Conservation (phyloP, 768 basidiomycete genomes). For the Nevesoporus exiguus region DNA sequence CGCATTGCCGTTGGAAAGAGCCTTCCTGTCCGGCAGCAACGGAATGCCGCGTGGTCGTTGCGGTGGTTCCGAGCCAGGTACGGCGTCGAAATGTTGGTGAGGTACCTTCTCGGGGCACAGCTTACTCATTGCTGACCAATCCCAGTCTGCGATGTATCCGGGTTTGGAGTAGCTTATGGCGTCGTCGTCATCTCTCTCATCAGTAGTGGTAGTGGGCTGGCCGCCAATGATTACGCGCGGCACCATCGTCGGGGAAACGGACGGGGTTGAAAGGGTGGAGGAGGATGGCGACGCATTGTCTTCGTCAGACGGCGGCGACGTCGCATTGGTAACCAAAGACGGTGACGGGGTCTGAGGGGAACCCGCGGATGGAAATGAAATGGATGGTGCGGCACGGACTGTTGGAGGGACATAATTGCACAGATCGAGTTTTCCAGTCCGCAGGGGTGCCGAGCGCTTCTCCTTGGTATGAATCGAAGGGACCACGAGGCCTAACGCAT, state of each 20-base stretch:
- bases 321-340: background rate
- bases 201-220: slow-evolving; percentile 18
- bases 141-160: slow-evolving; percentile 18
- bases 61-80: slow-evolving; percentile 25
- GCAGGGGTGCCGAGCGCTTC: background rate
- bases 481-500: slow-evolving; percentile 6
- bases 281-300: slow-evolving; percentile 25
- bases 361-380: background rate
- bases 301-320: slow-evolving; percentile 1
- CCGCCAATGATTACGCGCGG: slow-evolving; percentile 27
- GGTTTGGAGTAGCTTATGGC: background rate
- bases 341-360: background rate
- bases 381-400: background rate
- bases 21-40: background rate
- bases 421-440: slow-evolving; percentile 26
- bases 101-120: background rate
- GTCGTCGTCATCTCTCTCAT: background rate
- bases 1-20: slow-evolving; percentile 24
- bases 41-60: background rate
- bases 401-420: slow-evolving; percentile 35
- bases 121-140: slow-evolving; percentile 18
- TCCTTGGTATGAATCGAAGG: background rate
- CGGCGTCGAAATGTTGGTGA: background rate
- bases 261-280: slow-evolving; percentile 28
- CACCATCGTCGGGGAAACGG: slow-evolving; percentile 17